phyloP scores from a whole-genome alignment of 768 basidiomycete genomes.

The Suillus weaverae region DNA sequence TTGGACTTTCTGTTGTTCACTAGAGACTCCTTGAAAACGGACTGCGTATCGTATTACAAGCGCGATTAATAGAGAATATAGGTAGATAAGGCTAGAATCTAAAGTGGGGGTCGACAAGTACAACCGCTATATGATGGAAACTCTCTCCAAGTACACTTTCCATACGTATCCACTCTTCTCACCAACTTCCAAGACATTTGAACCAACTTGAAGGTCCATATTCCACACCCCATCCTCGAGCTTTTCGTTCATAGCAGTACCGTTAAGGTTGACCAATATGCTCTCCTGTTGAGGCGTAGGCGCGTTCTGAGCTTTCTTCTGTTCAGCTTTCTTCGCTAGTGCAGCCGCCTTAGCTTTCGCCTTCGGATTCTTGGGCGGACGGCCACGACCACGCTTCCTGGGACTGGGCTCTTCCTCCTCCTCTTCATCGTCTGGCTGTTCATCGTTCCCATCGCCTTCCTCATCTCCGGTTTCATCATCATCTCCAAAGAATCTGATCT shows the following conservation, averaged over 20 bases:
- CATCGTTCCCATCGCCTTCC: conserved; percentile 47
- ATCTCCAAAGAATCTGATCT: conserved; percentile 53
- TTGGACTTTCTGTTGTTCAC: neutral
- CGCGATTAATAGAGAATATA: neutral
- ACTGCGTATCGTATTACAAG: conserved; percentile 5
- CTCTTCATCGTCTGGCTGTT: conserved; percentile 46
- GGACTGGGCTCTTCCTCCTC: conserved; percentile 35
- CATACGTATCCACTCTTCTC: conserved; percentile 68
- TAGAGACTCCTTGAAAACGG: neutral
- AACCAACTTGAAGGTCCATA: conserved; percentile 56
- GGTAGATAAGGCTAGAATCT: neutral
- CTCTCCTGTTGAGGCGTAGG: conserved; percentile 40
- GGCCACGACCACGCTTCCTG: conserved; percentile 44
- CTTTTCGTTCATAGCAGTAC: conserved; percentile 46
- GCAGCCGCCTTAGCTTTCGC: conserved; percentile 32
- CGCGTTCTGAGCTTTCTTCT: conserved; percentile 49
- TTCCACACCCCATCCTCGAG: conserved; percentile 59
- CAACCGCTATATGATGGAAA: conserved; percentile 23
- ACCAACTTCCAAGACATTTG: conserved; percentile 69
- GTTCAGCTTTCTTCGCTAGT: conserved; percentile 36
- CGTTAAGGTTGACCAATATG: conserved; percentile 66
- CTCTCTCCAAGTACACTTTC: conserved; percentile 66
- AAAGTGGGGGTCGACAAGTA: neutral
- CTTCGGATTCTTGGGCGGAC: conserved; percentile 34
- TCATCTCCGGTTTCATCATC: conserved; percentile 61